Evolutionary conservation across 78 protist genomes (phyloP).

Genomic region (Dictyostelium capitatum): DNA sequence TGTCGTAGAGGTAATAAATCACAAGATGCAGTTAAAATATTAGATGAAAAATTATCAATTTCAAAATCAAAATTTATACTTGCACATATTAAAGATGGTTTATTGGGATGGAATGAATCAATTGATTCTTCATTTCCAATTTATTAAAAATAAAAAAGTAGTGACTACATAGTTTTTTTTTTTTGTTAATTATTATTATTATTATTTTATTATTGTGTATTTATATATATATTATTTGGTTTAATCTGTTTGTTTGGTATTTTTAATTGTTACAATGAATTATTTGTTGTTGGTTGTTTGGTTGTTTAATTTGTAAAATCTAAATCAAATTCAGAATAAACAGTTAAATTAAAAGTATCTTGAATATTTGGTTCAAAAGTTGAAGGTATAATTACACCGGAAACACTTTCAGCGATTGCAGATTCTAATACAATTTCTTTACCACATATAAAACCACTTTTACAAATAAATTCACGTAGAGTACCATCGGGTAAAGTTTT

Average conservation of each 20-base stretch:
- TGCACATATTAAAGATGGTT: constrained; percentile 71
- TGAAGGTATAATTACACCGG: constrained; percentile 63
- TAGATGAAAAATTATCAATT: neutral
- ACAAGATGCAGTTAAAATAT: constrained; percentile 63
- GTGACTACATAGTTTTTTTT: neutral
- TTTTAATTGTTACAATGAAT: neutral
- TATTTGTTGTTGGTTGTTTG: too few relatives aligned
- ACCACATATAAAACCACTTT: constrained; percentile 80
- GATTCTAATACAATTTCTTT: constrained; percentile 67
- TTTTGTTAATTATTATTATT: neutral
- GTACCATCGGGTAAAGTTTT: constrained; percentile 74
- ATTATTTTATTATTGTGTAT: neutral
- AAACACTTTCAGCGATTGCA: constrained; percentile 5
- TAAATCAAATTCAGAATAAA: constrained; percentile 66
- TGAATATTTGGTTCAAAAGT: constrained; percentile 75
- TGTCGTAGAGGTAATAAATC: constrained; percentile 87
- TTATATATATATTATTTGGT: neutral
- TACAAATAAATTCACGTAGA: constrained; percentile 48
- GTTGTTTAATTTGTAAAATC: constrained; percentile 12
- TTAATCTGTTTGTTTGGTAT: neutral
- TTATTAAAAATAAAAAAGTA: constrained; percentile 17
- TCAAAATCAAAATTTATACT: neutral
- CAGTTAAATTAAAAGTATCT: constrained; percentile 39
- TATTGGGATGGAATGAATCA: constrained; percentile 56
- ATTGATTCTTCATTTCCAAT: constrained; percentile 67